Evolutionary conservation across 2,329 filamentous ascomycete genomes (phyloP), one percentile per base, ranked within the genome.

Genomic region (Alternaria gaisen): DNA sequence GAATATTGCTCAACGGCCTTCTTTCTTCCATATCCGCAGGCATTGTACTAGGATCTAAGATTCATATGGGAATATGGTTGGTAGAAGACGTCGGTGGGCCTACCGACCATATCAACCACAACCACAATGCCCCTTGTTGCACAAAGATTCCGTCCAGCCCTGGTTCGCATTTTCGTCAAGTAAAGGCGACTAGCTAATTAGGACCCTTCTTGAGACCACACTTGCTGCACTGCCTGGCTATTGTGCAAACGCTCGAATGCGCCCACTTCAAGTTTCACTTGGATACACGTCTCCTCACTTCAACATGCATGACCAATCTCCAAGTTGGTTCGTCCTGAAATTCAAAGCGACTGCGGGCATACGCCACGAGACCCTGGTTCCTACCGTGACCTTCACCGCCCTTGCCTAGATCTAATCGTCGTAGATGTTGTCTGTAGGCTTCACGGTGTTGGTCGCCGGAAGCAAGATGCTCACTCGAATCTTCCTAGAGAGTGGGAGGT

Each of bases 381-480:
- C 73, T 4, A 64, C 75, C 7, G 58, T 74, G 4, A 38, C 68
- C 2, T 69, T 74, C 42, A 74, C 72, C 2, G 22, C 53, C 1
- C n/a, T 77, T 2, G 74, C 75, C 16, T 20, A 1, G n/a, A 10
- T 11, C 57, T 70, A 28, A 68, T 38, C 3, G 1, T n/a, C 5
- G 9, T 12, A 77, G 72, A 28, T 72, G 4, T 53, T 74, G 22
- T 77, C 74, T 4, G 68, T 76, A 11, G 65, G 66, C 2, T 68
- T 72, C 55, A 73, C 69, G 3, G 66, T 46, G n/a, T 58, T 75
- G 4, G 63, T 76, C 32, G 71, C 66, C 6, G 64, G 54, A 61
- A 66, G 74, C 65, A 64, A 46, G 64, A 60, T 8, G 6, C 9
- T 10, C 24, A n/a, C n/a, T 18, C 24, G 10, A 20, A n/a, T 26